Percentiles rank a stretch among this genome's conserved stretches.
Evolutionary conservation across 805 yeast species (phyloP).

Genomic region (Suhomyces vadensis): DNA sequence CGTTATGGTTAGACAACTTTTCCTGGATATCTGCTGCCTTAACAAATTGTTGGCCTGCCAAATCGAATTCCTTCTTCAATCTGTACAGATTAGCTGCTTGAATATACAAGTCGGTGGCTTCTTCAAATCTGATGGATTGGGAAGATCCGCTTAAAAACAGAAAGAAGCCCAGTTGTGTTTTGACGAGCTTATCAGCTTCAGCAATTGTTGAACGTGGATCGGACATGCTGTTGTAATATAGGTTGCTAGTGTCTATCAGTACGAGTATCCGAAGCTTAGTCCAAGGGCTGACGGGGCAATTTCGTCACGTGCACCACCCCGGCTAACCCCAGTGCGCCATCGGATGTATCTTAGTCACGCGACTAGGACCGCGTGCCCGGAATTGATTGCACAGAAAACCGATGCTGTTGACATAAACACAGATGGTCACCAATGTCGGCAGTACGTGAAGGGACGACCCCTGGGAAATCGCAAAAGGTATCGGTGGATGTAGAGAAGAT

Average conservation of each 20-base stretch:
- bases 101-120: constrained; percentile 84
- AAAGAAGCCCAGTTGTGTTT: constrained; percentile 71
- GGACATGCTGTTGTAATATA: constrained; percentile 26
- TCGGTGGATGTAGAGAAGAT: constrained; percentile 25
- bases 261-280: too few species aligned
- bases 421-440: not conserved
- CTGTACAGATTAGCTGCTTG: constrained; percentile 94
- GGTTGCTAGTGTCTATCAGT: not conserved
- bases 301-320: not conserved
- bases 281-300: not conserved
- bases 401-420: constrained; percentile 1
- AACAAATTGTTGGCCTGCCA: constrained; percentile 83
- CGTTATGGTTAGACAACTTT: constrained; percentile 77
- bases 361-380: not conserved
- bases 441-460: not conserved
- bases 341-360: not conserved
- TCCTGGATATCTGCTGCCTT: constrained; percentile 82
- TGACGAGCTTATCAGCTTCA: constrained; percentile 44
- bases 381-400: not conserved
- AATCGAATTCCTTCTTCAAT: constrained; percentile 65
- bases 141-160: constrained; percentile 63
- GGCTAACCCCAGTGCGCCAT: not conserved
- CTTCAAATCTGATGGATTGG: constrained; percentile 69
- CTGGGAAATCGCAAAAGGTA: not conserved
- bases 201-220: constrained; percentile 48